phyloP scores from a whole-genome alignment of 805 yeast genomes.

The Candida verbasci region DNA sequence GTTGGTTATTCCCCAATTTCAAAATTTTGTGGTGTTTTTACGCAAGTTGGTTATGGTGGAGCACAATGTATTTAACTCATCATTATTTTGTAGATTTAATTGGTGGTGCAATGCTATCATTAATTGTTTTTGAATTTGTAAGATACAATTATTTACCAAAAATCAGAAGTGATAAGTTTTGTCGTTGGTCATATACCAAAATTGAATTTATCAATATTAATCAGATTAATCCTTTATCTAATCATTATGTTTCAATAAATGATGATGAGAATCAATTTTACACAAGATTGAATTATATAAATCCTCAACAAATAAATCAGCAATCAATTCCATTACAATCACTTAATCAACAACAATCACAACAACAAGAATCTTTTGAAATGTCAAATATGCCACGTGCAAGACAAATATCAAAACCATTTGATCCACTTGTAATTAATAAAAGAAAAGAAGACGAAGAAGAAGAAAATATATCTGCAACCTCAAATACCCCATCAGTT shows the following conservation, averaged over 20 bases:
- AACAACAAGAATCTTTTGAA: conserved; percentile 16
- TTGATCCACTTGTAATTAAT: neutral
- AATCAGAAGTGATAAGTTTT: conserved; percentile 46
- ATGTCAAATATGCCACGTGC: conserved; percentile 22
- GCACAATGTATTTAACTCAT: conserved; percentile 95
- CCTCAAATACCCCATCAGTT: conserved; percentile 37
- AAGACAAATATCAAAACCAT: conserved; percentile 24
- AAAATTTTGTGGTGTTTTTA: conserved; percentile 66
- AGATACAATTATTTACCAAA: conserved; percentile 67
- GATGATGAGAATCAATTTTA: conserved; percentile 8
- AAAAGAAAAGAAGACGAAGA: conserved; percentile 5
- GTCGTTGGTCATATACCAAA: conserved; percentile 64
- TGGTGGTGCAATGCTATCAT: conserved; percentile 87
- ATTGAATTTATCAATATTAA: conserved; percentile 22
- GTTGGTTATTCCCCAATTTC: conserved; percentile 73
- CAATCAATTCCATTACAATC: conserved; percentile 1
- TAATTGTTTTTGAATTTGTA: conserved; percentile 63
- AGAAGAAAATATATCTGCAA: conserved; percentile 20
- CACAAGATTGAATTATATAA: conserved; percentile 5
- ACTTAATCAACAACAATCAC: conserved; percentile 8
- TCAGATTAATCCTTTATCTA: conserved; percentile 28
- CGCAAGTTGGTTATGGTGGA: conserved; percentile 97
- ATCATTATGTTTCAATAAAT: conserved; percentile 9
- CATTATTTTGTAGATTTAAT: conserved; percentile 92
- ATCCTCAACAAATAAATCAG: neutral